Base-by-base conservation (phyloP, 306 rosid genomes). In the Quercus aquifolioides region DNA sequence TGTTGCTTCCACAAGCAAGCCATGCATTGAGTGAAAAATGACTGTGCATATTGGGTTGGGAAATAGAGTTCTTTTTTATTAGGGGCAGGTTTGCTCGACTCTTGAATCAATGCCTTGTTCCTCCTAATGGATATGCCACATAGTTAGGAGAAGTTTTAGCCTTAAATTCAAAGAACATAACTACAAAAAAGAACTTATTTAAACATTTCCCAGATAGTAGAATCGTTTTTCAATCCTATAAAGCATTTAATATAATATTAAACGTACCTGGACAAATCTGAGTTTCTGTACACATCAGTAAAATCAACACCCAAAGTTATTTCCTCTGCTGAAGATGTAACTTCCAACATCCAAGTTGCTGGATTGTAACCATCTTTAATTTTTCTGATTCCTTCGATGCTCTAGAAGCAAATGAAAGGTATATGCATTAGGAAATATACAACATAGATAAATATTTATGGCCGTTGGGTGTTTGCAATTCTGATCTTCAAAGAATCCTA, bases 311-410 rank as follows among this genome's bases (percentile, higher is more conserved):
- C 82, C 67, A 88, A 80, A 83, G 85, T 65, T 26, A 57, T 17
- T 75, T 88, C 91, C 76, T 83, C 82, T 35, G 84, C 84, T 74
- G 85, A 55, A 64, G 84, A 51, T n/a, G 88, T 82, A 8, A 83
- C 84, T 79, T 87, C 91, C 71, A 85, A 74, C 91, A 87, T 87
- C 91, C 91, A 87, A 69, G 91, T 85, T 31, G 91, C 89, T 6
- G 91, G 91, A 73, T 83, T 87, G 41, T 78, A 80, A 6, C 81
- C 76, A 18, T 80, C 87, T 67, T 83, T 83, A 41, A 87, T 85
- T 72, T 76, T 82, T 28, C 19, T 23, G 9, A 85, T 82, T 55
- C 89, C 85, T 69, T 82, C 41, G 18, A 85, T 83, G 56, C 69
- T 88, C 91, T 87, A 52, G 12, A 59, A 52, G 55, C 13, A 62